Conservation (phyloP, 73 alveolate species). For the Paramecium sonneborni region DNA sequence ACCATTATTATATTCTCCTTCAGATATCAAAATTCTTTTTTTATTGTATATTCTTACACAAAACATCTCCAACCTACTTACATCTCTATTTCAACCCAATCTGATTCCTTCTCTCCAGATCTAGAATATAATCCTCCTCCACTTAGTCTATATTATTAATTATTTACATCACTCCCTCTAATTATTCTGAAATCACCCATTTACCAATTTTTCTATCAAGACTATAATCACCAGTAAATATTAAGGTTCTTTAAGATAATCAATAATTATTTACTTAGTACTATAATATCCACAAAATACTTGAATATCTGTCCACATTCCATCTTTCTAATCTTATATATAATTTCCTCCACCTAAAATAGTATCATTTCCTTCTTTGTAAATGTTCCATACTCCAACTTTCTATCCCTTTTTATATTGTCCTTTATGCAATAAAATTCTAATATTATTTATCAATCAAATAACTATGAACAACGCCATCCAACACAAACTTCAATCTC, state of each 20-base stretch:
- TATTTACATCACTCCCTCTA: background rate
- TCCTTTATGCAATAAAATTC: conserved; percentile 3
- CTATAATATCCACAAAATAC: conserved; percentile 9
- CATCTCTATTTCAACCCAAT: background rate
- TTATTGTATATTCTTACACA: background rate
- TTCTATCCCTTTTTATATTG: background rate
- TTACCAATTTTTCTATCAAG: background rate
- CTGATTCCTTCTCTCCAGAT: background rate
- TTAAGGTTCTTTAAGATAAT: background rate
- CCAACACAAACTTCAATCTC: background rate
- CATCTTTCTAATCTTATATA: background rate
- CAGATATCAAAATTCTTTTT: background rate
- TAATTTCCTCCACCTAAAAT: background rate
- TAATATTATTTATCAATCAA: background rate
- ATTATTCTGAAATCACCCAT: background rate
- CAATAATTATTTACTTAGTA: background rate
- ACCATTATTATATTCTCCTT: background rate
- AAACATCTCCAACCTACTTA: conserved; percentile 7
- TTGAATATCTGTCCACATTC: conserved; percentile 11
- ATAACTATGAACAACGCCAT: conserved; percentile 2
- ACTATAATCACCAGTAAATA: conserved; percentile 4
- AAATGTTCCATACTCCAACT: conserved; percentile 6
- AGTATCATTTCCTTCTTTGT: conserved; percentile 12
- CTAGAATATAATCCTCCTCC: conserved; percentile 6
- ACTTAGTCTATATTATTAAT: background rate